These are phyloP conservation scores for Paramecium pentaurelia DNA, from an alignment of 73 alveolate species.

Conservation along the genomic window DNA sequence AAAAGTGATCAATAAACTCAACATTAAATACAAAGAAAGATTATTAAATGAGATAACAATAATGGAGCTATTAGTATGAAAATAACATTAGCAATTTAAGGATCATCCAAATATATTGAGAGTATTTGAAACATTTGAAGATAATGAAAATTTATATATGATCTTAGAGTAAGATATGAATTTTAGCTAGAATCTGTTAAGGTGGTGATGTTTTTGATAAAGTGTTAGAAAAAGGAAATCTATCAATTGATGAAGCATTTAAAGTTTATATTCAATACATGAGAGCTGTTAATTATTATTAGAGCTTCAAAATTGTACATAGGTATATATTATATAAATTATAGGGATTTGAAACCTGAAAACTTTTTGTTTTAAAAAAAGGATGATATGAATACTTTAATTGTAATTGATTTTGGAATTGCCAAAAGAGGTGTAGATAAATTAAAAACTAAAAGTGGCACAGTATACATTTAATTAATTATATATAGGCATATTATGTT, in stretches of 20 bases:
- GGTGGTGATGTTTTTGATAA: slow-evolving; percentile 52
- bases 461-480: neutral
- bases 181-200: slow-evolving; percentile 13
- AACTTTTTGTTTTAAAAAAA: slow-evolving; percentile 29
- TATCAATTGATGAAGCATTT: slow-evolving; percentile 34
- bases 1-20: slow-evolving; percentile 8
- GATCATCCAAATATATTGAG: slow-evolving; percentile 48
- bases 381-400: slow-evolving; percentile 3
- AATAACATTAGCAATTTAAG: neutral
- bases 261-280: slow-evolving; percentile 27
- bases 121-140: slow-evolving; percentile 45
- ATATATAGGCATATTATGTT: slow-evolving; percentile 28
- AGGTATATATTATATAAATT: neutral
- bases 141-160: slow-evolving; percentile 26
- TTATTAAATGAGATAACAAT: slow-evolving; percentile 23
- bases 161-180: neutral
- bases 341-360: slow-evolving; percentile 34
- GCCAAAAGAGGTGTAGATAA: slow-evolving; percentile 14
- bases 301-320: slow-evolving; percentile 11
- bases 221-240: slow-evolving; percentile 39
- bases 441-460: slow-evolving; percentile 44
- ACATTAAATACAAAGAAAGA: slow-evolving; percentile 33
- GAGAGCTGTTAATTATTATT: slow-evolving; percentile 36
- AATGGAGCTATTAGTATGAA: slow-evolving; percentile 21
- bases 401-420: slow-evolving; percentile 44